These are phyloP conservation scores for Nepenthes alata DNA, from an alignment of 179 eudicot genomes.

Conservation along the genomic window DNA sequence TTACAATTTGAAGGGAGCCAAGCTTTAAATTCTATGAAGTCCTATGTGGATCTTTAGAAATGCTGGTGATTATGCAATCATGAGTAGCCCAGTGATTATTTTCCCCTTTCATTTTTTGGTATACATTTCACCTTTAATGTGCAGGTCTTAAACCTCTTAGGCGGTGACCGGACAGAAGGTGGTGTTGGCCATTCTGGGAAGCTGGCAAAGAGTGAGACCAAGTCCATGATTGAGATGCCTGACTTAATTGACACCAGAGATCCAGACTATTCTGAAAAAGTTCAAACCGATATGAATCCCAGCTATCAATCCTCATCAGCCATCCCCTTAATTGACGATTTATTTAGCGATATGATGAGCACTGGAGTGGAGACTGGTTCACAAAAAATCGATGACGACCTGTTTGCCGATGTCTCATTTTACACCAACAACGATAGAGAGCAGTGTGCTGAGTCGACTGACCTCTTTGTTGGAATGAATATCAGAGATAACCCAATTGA, in stretches of 20 bases:
- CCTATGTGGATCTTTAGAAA: too few relatives aligned
- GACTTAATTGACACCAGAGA: slow-evolving; percentile 75
- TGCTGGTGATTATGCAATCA: neutral
- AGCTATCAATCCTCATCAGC: slow-evolving; percentile 20
- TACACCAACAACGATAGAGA: slow-evolving; percentile 39
- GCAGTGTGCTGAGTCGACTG: slow-evolving; percentile 15
- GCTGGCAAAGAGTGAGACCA: slow-evolving; percentile 24
- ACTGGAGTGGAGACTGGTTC: slow-evolving; percentile 23
- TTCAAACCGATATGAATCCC: slow-evolving; percentile 22
- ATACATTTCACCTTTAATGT: slow-evolving; percentile 9
- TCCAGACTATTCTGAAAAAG: slow-evolving; percentile 28
- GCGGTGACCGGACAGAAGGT: slow-evolving; percentile 37
- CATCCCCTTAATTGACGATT: slow-evolving; percentile 56
- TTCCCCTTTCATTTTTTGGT: neutral
- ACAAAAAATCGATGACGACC: slow-evolving; percentile 53
- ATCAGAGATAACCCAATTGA: slow-evolving; percentile 36
- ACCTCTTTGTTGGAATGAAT: slow-evolving; percentile 70
- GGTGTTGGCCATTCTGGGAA: slow-evolving; percentile 28
- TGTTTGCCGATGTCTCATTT: slow-evolving; percentile 87
- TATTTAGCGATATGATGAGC: slow-evolving; percentile 41
- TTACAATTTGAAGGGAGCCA: too few relatives aligned
- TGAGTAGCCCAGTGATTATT: neutral
- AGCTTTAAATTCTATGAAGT: too few relatives aligned
- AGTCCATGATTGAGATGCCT: slow-evolving; percentile 49
- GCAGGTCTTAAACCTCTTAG: slow-evolving; percentile 70